Evolutionary conservation across 2,329 filamentous ascomycete genomes (phyloP), one percentile per base, ranked within the genome.

Genomic region (Sodiomyces alkalinus): DNA sequence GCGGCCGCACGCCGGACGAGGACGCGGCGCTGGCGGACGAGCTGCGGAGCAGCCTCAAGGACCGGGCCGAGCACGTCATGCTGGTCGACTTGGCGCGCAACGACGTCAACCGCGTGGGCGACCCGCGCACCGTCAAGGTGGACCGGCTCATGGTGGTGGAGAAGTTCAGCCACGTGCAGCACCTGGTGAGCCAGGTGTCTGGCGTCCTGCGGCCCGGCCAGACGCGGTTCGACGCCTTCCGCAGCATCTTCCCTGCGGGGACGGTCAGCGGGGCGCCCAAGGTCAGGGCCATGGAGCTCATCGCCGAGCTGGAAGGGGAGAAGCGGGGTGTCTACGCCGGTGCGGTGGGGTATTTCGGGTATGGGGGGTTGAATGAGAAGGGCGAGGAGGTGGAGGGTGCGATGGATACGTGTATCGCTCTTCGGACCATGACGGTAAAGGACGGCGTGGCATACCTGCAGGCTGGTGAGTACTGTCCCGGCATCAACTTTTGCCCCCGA

Each of bases 231-330:
- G 87, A 96, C 48, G 90, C 90, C 7, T 92, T 98, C 59, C 72
- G 87, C 21, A 86, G 80, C 39, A 94, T 98, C 44, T 98, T 98
- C 60, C 90, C 90, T 0, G 90, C 90, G 4, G 90, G 90, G 31
- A 98, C 90, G 0, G 87, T 96, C 17, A 90, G 80, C 12, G 90
- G 90, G 4, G 87, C 90, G 4, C 90, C 90, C 33, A 98, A 98
- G 58, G 85, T 98, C 31, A 74, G 77, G 37, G 90, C 90, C 3
- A 98, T 98, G 90, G 81, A 94, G 56, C 63, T 98, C 36, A 98
- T 98, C 44, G 85, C 81, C 26, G 87, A 96, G 58, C 60, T 96
- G 26, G 90, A 98, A 57, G 62, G 69, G 39, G 90, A 98, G 65
- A 94, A 94, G 64, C 68, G 90, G 30, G 87, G 90, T 22, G 74